A percentile compares a stretch with the other conserved stretches of the same genome.
phyloP scores from a whole-genome alignment of 2,329 filamentous ascomycete genomes.

The Curvularia sp. region DNA sequence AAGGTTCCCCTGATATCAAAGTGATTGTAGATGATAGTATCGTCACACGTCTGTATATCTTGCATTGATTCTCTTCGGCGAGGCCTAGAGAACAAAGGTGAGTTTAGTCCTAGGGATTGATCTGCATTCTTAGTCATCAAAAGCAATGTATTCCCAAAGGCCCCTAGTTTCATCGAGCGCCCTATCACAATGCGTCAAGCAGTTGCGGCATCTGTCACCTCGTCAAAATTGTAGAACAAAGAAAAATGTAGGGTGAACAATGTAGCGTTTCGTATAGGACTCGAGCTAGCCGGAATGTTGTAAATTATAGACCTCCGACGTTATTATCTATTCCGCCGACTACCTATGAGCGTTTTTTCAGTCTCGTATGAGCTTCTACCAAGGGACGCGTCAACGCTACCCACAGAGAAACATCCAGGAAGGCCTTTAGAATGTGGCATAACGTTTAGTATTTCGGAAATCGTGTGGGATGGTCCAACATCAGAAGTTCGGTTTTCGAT shows the following conservation, averaged over 20 bases:
- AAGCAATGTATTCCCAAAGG: neutral
- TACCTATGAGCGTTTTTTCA: neutral
- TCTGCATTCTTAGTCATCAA: constrained; percentile 5
- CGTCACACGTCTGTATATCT: too few relatives aligned
- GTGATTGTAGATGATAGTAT: neutral
- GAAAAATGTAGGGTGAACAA: neutral
- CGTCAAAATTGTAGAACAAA: neutral
- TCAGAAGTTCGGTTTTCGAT: neutral
- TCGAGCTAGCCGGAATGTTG: neutral
- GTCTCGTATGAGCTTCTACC: neutral
- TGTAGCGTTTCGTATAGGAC: neutral
- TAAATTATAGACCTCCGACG: neutral
- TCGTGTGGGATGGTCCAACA: neutral
- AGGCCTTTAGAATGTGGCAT: neutral
- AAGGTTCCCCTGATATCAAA: too few relatives aligned
- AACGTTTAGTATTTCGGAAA: neutral
- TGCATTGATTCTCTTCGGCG: neutral
- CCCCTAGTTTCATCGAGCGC: neutral
- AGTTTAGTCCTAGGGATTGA: neutral
- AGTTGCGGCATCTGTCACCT: neutral
- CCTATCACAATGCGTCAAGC: neutral
- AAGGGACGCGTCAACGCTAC: neutral
- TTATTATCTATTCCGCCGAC: neutral
- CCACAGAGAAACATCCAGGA: neutral
- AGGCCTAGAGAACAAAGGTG: neutral